A percentile compares a stretch with the other conserved stretches of the same genome.
Evolutionary conservation across 2,329 filamentous ascomycete species (phyloP).

Genomic region (Alternaria brassicae): DNA sequence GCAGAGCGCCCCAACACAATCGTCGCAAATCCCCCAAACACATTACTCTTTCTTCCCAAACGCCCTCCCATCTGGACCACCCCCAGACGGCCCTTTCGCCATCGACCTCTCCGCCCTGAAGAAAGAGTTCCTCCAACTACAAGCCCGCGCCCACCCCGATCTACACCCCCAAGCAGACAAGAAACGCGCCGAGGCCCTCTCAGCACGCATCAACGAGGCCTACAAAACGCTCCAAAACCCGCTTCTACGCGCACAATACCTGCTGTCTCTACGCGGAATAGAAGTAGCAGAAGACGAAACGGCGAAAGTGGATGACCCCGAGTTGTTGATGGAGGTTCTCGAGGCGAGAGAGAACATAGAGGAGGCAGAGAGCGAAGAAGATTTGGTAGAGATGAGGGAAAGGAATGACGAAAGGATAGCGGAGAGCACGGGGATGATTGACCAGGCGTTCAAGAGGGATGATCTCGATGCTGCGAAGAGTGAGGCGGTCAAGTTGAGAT

Average conservation of each 20-base stretch:
- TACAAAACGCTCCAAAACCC: conserved; percentile 85
- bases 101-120: conserved; percentile 75
- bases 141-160: conserved; percentile 79
- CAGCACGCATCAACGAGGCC: conserved; percentile 85
- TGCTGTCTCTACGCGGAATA: conserved; percentile 73
- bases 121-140: conserved; percentile 84
- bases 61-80: conserved; percentile 78
- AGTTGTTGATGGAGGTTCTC: conserved; percentile 78
- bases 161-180: conserved; percentile 60
- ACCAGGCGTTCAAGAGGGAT: conserved; percentile 68
- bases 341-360: conserved; percentile 73
- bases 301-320: conserved; percentile 71
- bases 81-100: conserved; percentile 76
- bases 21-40: conserved; percentile 52
- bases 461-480: conserved; percentile 70
- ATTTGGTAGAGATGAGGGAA: conserved; percentile 64
- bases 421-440: conserved; percentile 68
- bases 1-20: conserved; percentile 5
- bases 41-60: conserved; percentile 90
- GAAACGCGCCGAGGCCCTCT: conserved; percentile 75
- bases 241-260: conserved; percentile 84
- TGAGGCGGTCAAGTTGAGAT: conserved; percentile 80
- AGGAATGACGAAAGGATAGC: conserved; percentile 74
- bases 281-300: conserved; percentile 83
- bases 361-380: conserved; percentile 64